phyloP scores from a whole-genome alignment of 306 rosid species.

The Clitoria ternatea region DNA sequence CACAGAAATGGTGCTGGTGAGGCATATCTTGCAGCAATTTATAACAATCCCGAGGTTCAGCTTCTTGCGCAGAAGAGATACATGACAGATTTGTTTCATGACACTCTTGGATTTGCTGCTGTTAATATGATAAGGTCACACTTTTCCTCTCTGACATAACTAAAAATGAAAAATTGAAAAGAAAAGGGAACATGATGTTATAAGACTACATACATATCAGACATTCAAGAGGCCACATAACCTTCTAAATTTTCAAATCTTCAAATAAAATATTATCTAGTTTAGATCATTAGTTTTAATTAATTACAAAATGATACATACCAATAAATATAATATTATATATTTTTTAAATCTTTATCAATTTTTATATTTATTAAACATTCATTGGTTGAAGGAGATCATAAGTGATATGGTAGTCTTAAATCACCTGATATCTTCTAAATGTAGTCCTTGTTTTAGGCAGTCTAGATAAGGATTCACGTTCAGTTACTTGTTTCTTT shows the following conservation, averaged over 20 bases:
- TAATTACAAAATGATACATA: too few species aligned
- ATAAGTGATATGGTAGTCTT: too few species aligned
- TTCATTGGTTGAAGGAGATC: too few species aligned
- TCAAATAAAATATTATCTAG: too few species aligned
- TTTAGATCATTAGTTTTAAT: too few species aligned
- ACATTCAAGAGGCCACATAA: neutral
- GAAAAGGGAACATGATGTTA: neutral
- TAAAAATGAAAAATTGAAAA: neutral
- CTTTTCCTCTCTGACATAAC: neutral
- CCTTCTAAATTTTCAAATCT: neutral
- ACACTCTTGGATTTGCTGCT: conserved; percentile 69
- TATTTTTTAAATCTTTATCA: too few species aligned
- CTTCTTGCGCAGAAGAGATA: conserved; percentile 46
- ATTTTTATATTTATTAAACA: too few species aligned
- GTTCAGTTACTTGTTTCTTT: neutral
- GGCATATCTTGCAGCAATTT: conserved; percentile 64
- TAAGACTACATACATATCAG: neutral
- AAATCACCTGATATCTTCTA: too few species aligned
- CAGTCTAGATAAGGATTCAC: neutral
- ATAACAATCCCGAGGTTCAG: conserved; percentile 52
- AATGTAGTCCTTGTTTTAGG: neutral
- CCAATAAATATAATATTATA: too few species aligned
- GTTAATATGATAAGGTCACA: conserved; percentile 74
- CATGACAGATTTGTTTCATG: conserved; percentile 54
- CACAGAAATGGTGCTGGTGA: conserved; percentile 65